Evolutionary conservation across 352 stramenopile species (phyloP).

Genomic region (Peronospora destructor): DNA sequence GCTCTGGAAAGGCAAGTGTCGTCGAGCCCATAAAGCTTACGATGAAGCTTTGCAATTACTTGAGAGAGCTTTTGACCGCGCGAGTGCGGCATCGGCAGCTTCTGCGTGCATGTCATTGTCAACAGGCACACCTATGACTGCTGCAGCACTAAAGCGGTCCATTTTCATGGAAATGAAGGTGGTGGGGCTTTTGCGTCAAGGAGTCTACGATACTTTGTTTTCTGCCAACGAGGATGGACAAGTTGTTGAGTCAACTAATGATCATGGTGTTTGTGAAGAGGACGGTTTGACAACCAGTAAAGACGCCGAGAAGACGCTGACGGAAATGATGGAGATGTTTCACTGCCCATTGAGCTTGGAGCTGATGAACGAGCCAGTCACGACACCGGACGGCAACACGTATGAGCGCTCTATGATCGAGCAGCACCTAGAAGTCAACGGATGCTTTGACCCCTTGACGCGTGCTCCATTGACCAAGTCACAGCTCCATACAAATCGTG

Average conservation of each 20-base stretch:
- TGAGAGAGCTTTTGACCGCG: constrained; percentile 50
- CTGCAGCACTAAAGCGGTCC: constrained; percentile 36
- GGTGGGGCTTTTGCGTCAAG: constrained; percentile 38
- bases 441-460: constrained; percentile 66
- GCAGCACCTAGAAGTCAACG: constrained; percentile 61
- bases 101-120: constrained; percentile 32
- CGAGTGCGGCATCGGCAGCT: constrained; percentile 31
- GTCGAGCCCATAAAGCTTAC: constrained; percentile 44
- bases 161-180: constrained; percentile 67
- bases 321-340: constrained; percentile 68
- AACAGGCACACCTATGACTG: constrained; percentile 16
- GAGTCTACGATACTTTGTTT: constrained; percentile 42
- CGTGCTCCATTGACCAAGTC: constrained; percentile 44
- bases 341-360: constrained; percentile 68
- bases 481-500: constrained; percentile 60
- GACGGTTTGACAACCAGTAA: constrained; percentile 1
- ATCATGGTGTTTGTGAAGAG: constrained; percentile 4
- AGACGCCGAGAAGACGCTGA: constrained; percentile 37
- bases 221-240: constrained; percentile 16
- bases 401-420: constrained; percentile 79
- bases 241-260: constrained; percentile 5
- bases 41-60: constrained; percentile 40
- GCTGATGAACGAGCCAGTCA: constrained; percentile 72
- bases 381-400: constrained; percentile 62
- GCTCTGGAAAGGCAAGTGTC: constrained; percentile 58